Conservation (phyloP, 306 rosid genomes). For the Cicer chorassanicum region DNA sequence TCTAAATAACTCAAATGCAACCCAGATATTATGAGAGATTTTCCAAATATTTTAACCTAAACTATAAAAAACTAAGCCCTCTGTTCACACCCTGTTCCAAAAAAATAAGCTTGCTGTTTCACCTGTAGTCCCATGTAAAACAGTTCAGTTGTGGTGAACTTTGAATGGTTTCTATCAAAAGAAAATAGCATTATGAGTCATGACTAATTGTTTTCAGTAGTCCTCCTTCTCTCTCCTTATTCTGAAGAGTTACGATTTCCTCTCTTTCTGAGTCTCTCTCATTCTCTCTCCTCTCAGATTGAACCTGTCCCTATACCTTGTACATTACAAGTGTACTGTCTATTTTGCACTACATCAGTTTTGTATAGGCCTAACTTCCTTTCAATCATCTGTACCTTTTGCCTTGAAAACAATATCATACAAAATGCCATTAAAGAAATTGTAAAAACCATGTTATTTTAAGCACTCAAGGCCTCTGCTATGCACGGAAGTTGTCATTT, state of each 20-base stretch:
- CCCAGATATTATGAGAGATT: not conserved
- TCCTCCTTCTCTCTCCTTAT: not conserved
- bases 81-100: not conserved
- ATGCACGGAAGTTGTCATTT: not conserved
- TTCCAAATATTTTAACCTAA: not conserved
- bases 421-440: not conserved
- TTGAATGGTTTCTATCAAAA: conserved; percentile 6
- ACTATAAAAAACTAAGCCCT: not conserved
- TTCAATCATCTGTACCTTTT: conserved; percentile 1
- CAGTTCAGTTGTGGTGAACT: not conserved
- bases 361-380: not conserved
- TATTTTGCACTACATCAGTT: not conserved
- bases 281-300: not conserved
- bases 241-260: not conserved
- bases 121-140: not conserved
- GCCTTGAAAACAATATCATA: not conserved
- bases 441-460: conserved; percentile 3
- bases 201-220: not conserved
- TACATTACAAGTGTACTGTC: not conserved
- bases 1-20: conserved; percentile 2
- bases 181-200: not conserved
- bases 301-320: not conserved
- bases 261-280: not conserved
- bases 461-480: not conserved
- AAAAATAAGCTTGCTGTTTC: conserved; percentile 4